Base-by-base conservation (phyloP, 768 basidiomycete genomes). In the Russula ochroleuca region DNA sequence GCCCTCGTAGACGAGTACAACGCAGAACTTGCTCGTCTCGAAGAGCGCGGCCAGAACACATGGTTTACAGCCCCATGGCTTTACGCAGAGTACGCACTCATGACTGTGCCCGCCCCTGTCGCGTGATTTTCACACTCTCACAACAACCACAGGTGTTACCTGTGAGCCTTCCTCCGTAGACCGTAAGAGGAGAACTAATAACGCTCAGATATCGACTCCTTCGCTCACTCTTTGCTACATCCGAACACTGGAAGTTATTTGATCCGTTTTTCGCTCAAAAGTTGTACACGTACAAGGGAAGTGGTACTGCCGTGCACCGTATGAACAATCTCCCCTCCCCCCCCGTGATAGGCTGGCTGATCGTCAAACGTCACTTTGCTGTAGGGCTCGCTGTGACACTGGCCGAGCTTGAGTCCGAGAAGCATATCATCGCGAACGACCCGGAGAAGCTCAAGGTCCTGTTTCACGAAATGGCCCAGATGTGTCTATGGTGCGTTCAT, bases 61-160 rank as follows among this genome's bases (percentile, higher is more conserved):
- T 99, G 96, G 96, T 94, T 92, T 72, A 89, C 84, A 9, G 85
- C 91, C 6, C 92, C 94, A 1, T 99, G 96, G 96, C 80, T 99
- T n/a, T 98, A 81, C 73, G 93, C 94, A 61, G 96, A 98, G 87
- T 97, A 77, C 68, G 88, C 75, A 58, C 56, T 71, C 64, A 62
- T 43, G 60, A 56, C 65, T 25, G 35, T 13, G 7, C 23, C 47
- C 33, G 13, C 23, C 59, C 55, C 25, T 25, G 38, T 23, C n/a
- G 15, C 47, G 35, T 19, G 10, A 49, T 61, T 33, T 37, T 58
- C 54, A 47, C 19, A 25, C 23, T 25, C 53, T 41, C 49, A 45
- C 47, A 17, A 21, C n/a, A 19, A 6, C 19, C 35, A n/a, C 47
- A 90, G 88, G 73, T 91, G 89, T 65, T 91, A 91, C 69, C 71